Evolutionary conservation across 2,329 filamentous ascomycete genomes (phyloP).

Genomic region (Kalmusia sp.): DNA sequence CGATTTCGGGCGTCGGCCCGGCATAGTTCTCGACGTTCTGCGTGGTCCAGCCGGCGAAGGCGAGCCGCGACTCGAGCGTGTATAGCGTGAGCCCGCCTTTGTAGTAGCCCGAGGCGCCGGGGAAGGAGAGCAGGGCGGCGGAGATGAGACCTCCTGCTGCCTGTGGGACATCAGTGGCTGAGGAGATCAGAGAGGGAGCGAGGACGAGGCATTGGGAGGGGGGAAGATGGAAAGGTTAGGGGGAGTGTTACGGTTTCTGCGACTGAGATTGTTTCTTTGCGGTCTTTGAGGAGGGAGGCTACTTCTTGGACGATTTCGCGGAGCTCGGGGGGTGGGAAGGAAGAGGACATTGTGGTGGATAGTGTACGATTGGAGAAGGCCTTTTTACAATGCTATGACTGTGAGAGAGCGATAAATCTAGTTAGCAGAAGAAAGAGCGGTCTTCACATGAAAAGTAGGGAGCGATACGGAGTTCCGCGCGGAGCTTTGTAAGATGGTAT

Average conservation of each 20-base stretch:
- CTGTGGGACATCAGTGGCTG: conserved; percentile 35
- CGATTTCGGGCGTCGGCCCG: conserved; percentile 67
- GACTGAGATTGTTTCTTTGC: conserved; percentile 65
- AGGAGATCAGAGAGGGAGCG: neutral
- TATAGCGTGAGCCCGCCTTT: conserved; percentile 69
- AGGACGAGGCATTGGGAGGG: neutral
- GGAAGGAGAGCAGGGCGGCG: conserved; percentile 63
- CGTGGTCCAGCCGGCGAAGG: conserved; percentile 67
- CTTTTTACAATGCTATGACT: too few species aligned
- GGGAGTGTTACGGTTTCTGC: conserved; percentile 63
- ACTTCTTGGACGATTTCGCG: conserved; percentile 57
- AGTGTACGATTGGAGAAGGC: too few species aligned
- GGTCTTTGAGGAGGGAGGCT: conserved; percentile 60
- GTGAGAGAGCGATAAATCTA: too few species aligned
- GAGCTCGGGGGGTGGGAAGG: conserved; percentile 53
- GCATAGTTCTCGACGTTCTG: conserved; percentile 59
- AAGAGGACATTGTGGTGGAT: conserved; percentile 28
- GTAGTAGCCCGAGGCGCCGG: conserved; percentile 66
- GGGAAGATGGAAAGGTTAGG: neutral
- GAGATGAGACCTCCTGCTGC: conserved; percentile 69
- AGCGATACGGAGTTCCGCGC: neutral
- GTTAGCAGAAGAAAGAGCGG: neutral
- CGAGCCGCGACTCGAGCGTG: conserved; percentile 64
- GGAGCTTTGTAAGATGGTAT: neutral
- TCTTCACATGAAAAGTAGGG: neutral